Conservation (phyloP, 1,139 yeast species). For the Suhomyces kunorum region DNA sequence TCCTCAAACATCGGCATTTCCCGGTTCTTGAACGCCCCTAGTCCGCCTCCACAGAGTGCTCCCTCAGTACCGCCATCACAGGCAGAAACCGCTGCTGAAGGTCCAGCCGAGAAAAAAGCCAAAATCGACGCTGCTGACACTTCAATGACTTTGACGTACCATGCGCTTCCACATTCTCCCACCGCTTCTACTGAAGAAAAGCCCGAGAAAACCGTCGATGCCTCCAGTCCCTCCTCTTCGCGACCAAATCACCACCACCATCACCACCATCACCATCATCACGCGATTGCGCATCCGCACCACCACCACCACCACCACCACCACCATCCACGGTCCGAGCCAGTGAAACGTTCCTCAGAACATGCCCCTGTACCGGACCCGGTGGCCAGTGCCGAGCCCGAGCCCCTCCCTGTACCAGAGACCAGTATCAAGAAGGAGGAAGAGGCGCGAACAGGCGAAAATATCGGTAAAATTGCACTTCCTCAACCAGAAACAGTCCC, state of each 20-base stretch:
- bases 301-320: conserved; percentile 19
- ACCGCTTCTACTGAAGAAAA: too few relatives aligned
- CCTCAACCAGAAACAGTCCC: too few relatives aligned
- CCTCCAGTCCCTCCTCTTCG: neutral
- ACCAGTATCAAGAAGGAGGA: neutral
- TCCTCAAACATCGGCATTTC: conserved; percentile 25
- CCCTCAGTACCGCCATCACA: neutral
- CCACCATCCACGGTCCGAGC: conserved; percentile 9
- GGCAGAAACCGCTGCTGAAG: neutral
- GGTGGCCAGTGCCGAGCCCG: neutral
- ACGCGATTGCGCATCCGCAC: conserved; percentile 14
- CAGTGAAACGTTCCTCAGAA: too few relatives aligned
- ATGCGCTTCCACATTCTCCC: too few relatives aligned
- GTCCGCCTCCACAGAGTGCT: conserved; percentile 9
- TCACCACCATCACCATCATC: conserved; percentile 25
- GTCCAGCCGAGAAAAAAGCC: conserved; percentile 5
- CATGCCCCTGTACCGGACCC: too few relatives aligned
- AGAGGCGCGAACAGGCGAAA: neutral
- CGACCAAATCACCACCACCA: conserved; percentile 18
- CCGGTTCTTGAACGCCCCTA: conserved; percentile 19
- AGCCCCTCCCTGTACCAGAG: neutral
- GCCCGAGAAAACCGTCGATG: neutral
- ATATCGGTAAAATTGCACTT: too few relatives aligned
- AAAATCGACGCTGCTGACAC: conserved; percentile 2
- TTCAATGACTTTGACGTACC: too few relatives aligned